Base-by-base conservation (phyloP, 1,139 yeast species). In the Pichia sp. region DNA sequence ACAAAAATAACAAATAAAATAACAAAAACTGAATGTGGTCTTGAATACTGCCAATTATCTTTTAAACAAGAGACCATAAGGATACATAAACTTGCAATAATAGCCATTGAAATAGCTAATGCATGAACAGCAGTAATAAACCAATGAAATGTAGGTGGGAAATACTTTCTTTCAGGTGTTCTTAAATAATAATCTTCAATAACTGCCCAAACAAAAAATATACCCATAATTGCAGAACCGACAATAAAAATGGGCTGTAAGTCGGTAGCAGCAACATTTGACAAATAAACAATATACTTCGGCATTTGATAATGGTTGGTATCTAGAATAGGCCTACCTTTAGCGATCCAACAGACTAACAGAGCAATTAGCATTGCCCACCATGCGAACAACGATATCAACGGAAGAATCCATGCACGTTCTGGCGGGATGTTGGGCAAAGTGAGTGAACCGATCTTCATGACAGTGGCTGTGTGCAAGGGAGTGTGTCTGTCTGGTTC, bases 221-320 rank as follows among this genome's bases (percentile, higher is more conserved):
- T 66, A 16, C 88, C 95, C 64, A 86, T 95, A 59, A 80, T 72
- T 0, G 80, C 86, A 3, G 85, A 68, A 56, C 94, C 80, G n/a
- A 84, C 66, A 34, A 88, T 86, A 62, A 88, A 88, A 18, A 87
- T 63, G 2, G 95, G 94, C 57, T 86, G 85, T 40, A 86, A 66
- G 54, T 79, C 79, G 2, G 94, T 83, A 13, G 96, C 95, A 6
- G 89, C 95, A 41, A 87, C 72, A 56, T 87, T 87, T 10, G 95
- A 83, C 38, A 89, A 76, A 62, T 82, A 88, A 6, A 83, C 79
- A 37, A 57, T 56, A 32, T 41, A 49, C 26, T 46, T 48, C 2
- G 42, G 46, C 32, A 88, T 83, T 41, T 63, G 61, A 48, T 74
- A 77, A 3, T 62, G 58, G 20, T 64, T 60, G 70, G 80, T 74